Base-by-base conservation (phyloP, 2,329 filamentous ascomycete species). In the Fusarium verrucosum region DNA sequence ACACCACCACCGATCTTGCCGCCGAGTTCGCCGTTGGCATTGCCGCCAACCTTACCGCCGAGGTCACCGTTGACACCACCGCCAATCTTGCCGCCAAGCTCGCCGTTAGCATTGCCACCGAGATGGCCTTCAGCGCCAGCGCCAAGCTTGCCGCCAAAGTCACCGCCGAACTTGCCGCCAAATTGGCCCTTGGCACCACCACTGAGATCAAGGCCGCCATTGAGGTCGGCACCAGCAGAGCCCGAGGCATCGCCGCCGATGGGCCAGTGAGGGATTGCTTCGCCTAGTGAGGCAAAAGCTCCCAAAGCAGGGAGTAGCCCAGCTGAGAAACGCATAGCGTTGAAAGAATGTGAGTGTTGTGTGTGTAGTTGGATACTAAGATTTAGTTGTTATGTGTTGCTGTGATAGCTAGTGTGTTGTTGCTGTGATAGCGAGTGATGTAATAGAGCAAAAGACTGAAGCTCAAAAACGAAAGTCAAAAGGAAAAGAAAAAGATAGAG, bases 281-380 rank as follows among this genome's bases (percentile, higher is more conserved):
- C 63, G 55, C 45, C 59, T 40, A 65, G 50, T 42, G 65, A 66
- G 47, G 64, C 59, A 41, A 67, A 44, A 17, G 63, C 64, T 67
- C 64, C 63, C 47, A 67, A 16, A 33, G 59, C 33, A 16, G 64
- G 64, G 50, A 67, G 42, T 16, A 67, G 7, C 41, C 30, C 49
- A 44, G 64, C 28, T 36, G 55, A 64, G 52, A 60, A 64, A 57
- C 64, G 63, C 65, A 67, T 67, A 14, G 46, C 46, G 61, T 64
- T 50, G 20, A 54, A 43, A 50, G 57, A 58, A n/a, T n/a, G n/a
- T n/a, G n/a, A n/a, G n/a, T n/a, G n/a, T n/a, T n/a, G n/a, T n/a
- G n/a, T n/a, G 35, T 51, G 46, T 23, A 45, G 33, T 35, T 53
- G 17, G 17, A 40, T 33, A 23, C 17, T 20, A 45, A 38, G 46